Conservation (phyloP, 345 rosid species). For the Moricandia arvensis region DNA sequence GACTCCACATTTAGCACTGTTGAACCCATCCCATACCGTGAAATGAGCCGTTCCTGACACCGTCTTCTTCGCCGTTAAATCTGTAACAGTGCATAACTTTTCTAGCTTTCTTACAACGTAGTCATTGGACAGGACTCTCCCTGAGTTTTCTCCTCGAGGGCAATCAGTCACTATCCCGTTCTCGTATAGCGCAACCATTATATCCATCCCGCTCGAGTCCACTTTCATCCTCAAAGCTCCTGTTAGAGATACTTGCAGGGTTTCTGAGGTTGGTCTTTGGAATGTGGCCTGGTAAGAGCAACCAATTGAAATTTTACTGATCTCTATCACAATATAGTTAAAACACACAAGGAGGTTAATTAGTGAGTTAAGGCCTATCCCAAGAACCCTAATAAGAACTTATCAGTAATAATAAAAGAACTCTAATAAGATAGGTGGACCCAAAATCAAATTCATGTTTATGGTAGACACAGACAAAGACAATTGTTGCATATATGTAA, state of each 20-base stretch:
- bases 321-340: background rate
- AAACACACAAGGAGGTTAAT: too few relatives aligned
- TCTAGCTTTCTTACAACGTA: slow-evolving; percentile 75
- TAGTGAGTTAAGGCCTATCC: background rate
- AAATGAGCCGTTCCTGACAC: slow-evolving; percentile 64
- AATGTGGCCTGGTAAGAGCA: slow-evolving; percentile 54
- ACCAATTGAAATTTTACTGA: background rate
- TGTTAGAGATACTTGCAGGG: slow-evolving; percentile 56
- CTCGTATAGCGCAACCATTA: slow-evolving; percentile 82
- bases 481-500: too few relatives aligned
- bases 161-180: slow-evolving; percentile 64
- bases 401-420: background rate
- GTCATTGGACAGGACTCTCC: slow-evolving; percentile 65
- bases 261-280: slow-evolving; percentile 54
- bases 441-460: too few relatives aligned
- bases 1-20: slow-evolving; percentile 57
- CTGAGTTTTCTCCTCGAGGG: slow-evolving; percentile 67
- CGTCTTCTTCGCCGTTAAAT: slow-evolving; percentile 54
- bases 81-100: slow-evolving; percentile 63
- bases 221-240: slow-evolving; percentile 59
- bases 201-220: slow-evolving; percentile 51
- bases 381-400: too few relatives aligned
- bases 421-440: background rate
- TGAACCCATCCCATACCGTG: slow-evolving; percentile 67
- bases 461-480: too few relatives aligned